phyloP scores from a whole-genome alignment of 345 rosid genomes.

The Linum trigynum region DNA sequence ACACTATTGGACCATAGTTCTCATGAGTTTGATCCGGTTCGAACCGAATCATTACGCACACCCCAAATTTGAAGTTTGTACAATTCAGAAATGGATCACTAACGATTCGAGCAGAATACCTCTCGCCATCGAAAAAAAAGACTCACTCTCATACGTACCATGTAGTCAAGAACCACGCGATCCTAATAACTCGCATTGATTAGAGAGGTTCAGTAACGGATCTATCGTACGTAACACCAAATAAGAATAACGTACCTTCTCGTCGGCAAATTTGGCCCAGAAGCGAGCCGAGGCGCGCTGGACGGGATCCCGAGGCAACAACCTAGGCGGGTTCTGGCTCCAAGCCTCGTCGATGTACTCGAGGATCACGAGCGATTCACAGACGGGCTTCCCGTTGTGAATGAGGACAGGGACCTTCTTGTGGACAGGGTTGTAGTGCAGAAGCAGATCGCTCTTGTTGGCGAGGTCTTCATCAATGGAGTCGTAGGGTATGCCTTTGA shows the following conservation, averaged over 20 bases:
- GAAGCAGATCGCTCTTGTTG: conserved; percentile 23
- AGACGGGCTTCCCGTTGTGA: conserved; percentile 23
- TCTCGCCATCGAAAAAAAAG: no score
- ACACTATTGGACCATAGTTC: no score
- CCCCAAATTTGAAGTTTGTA: no score
- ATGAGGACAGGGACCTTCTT: conserved; percentile 26
- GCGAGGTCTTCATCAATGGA: conserved; percentile 25
- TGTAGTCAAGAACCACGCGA: no score
- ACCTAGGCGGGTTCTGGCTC: conserved; percentile 16
- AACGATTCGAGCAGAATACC: no score
- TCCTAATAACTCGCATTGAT: no score
- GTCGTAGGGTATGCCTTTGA: conserved; percentile 20
- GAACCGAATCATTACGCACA: no score
- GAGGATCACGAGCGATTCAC: conserved; percentile 28
- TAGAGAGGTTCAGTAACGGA: neutral
- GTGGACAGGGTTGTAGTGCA: conserved; percentile 22
- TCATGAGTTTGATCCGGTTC: no score
- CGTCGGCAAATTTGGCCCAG: conserved; percentile 26
- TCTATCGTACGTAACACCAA: neutral
- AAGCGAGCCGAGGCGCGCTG: conserved; percentile 23
- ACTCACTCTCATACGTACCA: no score
- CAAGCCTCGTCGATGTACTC: conserved; percentile 32
- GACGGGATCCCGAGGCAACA: conserved; percentile 23
- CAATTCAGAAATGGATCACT: no score
- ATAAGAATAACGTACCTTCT: conserved; percentile 14